Evolutionary conservation across 345 rosid genomes (phyloP).

Genomic region (Microthlaspi erraticum): DNA sequence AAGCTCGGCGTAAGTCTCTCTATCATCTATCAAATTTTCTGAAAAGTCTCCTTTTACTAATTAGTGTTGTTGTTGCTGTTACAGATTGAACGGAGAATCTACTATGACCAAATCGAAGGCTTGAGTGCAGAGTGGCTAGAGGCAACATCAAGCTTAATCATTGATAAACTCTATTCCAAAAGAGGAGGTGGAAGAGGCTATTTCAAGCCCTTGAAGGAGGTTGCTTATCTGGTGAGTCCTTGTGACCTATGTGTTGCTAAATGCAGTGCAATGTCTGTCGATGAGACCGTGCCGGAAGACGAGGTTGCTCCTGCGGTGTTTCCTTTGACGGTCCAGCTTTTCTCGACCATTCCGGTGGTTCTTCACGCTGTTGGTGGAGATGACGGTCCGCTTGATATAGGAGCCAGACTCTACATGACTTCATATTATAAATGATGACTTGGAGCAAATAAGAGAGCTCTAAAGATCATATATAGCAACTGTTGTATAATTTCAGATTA

Average conservation of each 20-base stretch:
- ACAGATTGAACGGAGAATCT: slow-evolving; percentile 81
- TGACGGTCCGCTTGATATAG: slow-evolving; percentile 77
- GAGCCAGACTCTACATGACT: slow-evolving; percentile 71
- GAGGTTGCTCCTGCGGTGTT: slow-evolving; percentile 61
- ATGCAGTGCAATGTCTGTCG: slow-evolving; percentile 37
- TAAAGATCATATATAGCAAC: slow-evolving; percentile 31
- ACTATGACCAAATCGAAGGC: slow-evolving; percentile 84
- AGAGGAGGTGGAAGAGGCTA: slow-evolving; percentile 52
- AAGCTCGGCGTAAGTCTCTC: slow-evolving; percentile 69
- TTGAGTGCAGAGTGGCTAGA: slow-evolving; percentile 78
- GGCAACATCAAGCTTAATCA: slow-evolving; percentile 78
- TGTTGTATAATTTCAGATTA: slow-evolving; percentile 32
- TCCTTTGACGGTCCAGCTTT: slow-evolving; percentile 67
- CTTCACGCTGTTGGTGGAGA: slow-evolving; percentile 84
- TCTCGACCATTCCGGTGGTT: slow-evolving; percentile 81
- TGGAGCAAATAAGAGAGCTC: slow-evolving; percentile 18
- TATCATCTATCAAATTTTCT: neutral
- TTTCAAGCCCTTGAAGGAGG: slow-evolving; percentile 58
- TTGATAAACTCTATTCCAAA: slow-evolving; percentile 54
- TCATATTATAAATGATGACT: slow-evolving; percentile 67
- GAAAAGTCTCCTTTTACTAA: neutral
- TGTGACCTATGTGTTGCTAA: slow-evolving; percentile 47
- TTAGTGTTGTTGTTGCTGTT: slow-evolving; percentile 14
- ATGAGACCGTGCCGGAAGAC: slow-evolving; percentile 27
- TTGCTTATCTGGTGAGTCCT: slow-evolving; percentile 62